Evolutionary conservation across 2,329 filamentous ascomycete species (phyloP), one percentile per base, ranked within the genome.

Genomic region (Apiospora phragmitis): DNA sequence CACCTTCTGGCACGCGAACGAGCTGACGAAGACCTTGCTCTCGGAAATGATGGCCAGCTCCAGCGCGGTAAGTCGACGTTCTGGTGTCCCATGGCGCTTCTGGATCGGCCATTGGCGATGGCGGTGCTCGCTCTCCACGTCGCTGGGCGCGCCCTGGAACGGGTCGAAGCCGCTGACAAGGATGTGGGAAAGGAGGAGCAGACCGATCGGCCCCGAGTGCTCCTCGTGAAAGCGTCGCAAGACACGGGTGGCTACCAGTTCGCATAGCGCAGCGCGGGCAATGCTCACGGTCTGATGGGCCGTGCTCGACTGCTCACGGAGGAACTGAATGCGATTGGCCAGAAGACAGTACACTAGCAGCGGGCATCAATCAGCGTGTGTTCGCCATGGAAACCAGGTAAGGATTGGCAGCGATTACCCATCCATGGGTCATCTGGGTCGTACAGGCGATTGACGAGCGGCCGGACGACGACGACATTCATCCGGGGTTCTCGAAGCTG

Each of bases 31-130:
- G 51, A 85, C 81, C 77, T 93, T 93, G 76, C 90, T 91, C 77
- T 93, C 91, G 0, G 90, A 91, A 0, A 93, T 85, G 70, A 94
- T 93, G 45, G 91, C 91, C 41, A 94, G 87, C 78, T 94, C 92
- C 4, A 94, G 83, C 1, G 91, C 90, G 2, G 91, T 93, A 42
- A 93, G 80, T 77, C 90, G 91, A 69, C 88, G 78, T 74, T 85
- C 84, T 59, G 83, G 79, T 6, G 38, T 35, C 32, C 82, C 82
- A 67, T 79, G 77, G 73, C 81, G 76, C 21, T 81, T 77, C 67
- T 83, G 80, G 2, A 82, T 76, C 0, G 81, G 80, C 81, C 82
- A 83, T 68, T 83, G 82, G 4, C 79, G 75, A 8, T 79, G 78
- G 14, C 82, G 79, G 9, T 85, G 85, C 62, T 87, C 83, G 16